Evolutionary conservation across 257 asterid species (phyloP), one percentile per base, ranked within the genome.

Genomic region (Capsicum rhomboideum): DNA sequence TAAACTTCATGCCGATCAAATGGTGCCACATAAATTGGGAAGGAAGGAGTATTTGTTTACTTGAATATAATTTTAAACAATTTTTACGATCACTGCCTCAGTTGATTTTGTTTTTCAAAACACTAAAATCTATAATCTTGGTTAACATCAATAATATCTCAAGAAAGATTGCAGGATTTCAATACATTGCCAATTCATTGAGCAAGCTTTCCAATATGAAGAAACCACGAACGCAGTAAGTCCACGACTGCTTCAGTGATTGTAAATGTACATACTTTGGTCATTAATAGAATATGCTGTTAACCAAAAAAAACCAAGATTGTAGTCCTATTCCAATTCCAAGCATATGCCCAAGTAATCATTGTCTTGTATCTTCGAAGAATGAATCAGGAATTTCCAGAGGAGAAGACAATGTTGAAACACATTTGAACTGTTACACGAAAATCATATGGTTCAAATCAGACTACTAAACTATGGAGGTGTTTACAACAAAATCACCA

Each of bases 341-440:
- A 14, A 16, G 26, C 81, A 75, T 75, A 49, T 49, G 1, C 10
- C 61, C 44, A 26, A 49, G 23, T 75, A 23, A 11, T 49, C 63
- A 75, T 28, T 63, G 14, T 82, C 61, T 75, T 23, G 42, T 53
- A 80, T 82, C 89, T 52, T 77, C 86, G 14, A 92, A 95, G 75
- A 86, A 93, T 17, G 86, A 72, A 53, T 85, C 89, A 0, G 92
- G 91, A 85, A 95, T 86, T 44, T 87, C 89, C 16, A 84, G 78
- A 55, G 94, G 96, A 10, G 94, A 56, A 13, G 89, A 85, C 85
- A 93, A 74, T 7, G 82, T 69, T 2, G 98, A 93, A 20, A 95
- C 97, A 8, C 90, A 88, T 85, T 94, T 93, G 94, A 93, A 95
- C 98, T 95, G 97, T 87, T 75, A 40, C 84, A 82, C 20, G 29